phyloP scores from a whole-genome alignment of 2,329 filamentous ascomycete genomes.

The Calonectria honghensis region DNA sequence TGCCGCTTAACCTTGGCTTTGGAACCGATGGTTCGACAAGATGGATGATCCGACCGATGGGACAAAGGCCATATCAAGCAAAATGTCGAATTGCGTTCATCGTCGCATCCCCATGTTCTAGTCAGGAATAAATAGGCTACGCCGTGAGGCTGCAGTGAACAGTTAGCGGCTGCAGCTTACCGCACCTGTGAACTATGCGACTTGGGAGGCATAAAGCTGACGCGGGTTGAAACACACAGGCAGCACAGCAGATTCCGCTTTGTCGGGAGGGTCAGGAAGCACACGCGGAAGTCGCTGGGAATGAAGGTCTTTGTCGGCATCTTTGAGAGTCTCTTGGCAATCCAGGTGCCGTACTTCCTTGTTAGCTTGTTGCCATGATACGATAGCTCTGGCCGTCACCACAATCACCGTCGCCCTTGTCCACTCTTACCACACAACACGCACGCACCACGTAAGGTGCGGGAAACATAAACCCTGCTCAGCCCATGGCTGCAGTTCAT shows the following conservation, averaged over 20 bases:
- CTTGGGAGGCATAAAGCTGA: conserved; percentile 12
- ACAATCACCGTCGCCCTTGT: conserved; percentile 25
- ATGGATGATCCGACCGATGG: neutral
- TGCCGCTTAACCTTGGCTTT: conserved; percentile 9
- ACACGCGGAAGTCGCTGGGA: neutral
- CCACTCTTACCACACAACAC: conserved; percentile 38
- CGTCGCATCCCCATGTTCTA: conserved; percentile 25
- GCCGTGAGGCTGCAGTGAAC: conserved; percentile 39
- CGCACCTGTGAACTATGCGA: neutral
- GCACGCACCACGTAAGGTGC: conserved; percentile 25
- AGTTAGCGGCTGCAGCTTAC: conserved; percentile 38
- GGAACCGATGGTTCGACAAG: conserved; percentile 31
- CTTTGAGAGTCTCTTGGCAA: neutral
- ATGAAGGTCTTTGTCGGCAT: neutral
- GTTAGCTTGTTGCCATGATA: conserved; percentile 25
- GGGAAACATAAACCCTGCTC: conserved; percentile 43
- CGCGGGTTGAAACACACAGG: conserved; percentile 34
- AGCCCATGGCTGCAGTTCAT: conserved; percentile 54
- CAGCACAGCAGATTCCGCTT: neutral
- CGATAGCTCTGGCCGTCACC: conserved; percentile 28
- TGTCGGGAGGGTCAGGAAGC: conserved; percentile 12
- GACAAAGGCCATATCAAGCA: conserved; percentile 15
- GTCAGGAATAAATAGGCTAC: neutral
- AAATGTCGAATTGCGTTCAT: conserved; percentile 34
- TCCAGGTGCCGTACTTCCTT: conserved; percentile 3